phyloP scores from a whole-genome alignment of 331 rosid species.

The Spiraea crenata region DNA sequence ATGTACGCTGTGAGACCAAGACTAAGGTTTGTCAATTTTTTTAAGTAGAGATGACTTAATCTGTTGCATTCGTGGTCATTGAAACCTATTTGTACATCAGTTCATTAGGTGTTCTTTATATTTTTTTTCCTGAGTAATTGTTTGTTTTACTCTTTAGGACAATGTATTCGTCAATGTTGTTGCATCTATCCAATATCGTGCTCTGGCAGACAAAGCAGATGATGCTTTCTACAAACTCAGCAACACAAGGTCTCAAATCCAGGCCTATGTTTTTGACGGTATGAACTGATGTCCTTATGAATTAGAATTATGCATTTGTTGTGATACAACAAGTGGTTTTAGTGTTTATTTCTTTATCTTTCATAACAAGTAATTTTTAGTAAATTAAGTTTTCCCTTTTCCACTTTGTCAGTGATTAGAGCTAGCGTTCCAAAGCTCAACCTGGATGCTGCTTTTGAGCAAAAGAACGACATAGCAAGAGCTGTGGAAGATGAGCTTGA shows the following conservation, averaged over 20 bases:
- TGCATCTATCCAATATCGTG: slow-evolving; percentile 87
- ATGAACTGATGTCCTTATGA: slow-evolving; percentile 24
- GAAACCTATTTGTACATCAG: too few relatives aligned
- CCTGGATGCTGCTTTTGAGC: slow-evolving; percentile 91
- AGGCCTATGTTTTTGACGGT: slow-evolving; percentile 92
- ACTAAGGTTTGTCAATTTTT: slow-evolving; percentile 58
- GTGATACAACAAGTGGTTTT: slow-evolving; percentile 1
- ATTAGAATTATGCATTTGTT: neutral
- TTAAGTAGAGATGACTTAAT: neutral
- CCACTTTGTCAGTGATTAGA: slow-evolving; percentile 58
- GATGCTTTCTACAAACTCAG: slow-evolving; percentile 92
- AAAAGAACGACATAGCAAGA: slow-evolving; percentile 85
- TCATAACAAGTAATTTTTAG: slow-evolving; percentile 11
- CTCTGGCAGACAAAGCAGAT: slow-evolving; percentile 65
- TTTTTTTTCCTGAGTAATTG: slow-evolving; percentile 11
- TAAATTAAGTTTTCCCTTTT: slow-evolving; percentile 18
- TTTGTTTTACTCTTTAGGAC: slow-evolving; percentile 49
- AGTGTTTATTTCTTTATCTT: neutral
- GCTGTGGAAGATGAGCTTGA: slow-evolving; percentile 93
- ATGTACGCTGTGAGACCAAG: slow-evolving; percentile 83
- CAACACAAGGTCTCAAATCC: slow-evolving; percentile 80
- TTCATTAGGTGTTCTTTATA: neutral
- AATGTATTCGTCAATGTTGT: slow-evolving; percentile 91
- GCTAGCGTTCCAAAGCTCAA: slow-evolving; percentile 83
- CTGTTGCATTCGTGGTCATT: neutral